These are phyloP conservation scores for Lentinula boryana DNA, from an alignment of 768 basidiomycete species.

Conservation along the genomic window DNA sequence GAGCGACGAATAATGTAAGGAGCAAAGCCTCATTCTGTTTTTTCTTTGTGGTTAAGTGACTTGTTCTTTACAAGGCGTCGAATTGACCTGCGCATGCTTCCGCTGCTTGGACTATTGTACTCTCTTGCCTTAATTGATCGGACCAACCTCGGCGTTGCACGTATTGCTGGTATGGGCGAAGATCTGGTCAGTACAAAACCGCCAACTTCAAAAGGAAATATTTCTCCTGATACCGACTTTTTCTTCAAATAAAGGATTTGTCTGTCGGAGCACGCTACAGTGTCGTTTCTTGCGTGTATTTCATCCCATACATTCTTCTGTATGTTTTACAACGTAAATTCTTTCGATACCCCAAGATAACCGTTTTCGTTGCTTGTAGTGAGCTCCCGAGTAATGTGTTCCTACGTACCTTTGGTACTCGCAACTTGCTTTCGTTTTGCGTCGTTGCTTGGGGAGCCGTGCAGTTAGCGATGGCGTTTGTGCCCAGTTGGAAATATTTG, in stretches of 20 bases:
- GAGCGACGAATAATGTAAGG: slow-evolving; percentile 3
- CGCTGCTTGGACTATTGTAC: slow-evolving; percentile 27
- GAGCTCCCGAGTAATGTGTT: slow-evolving; percentile 10
- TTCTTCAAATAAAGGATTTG: slow-evolving; percentile 1
- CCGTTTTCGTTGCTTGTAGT: background rate
- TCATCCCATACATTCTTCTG: slow-evolving; percentile 12
- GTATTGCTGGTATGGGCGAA: slow-evolving; percentile 29
- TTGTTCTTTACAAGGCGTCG: slow-evolving; percentile 16
- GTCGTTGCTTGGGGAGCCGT: slow-evolving; percentile 12
- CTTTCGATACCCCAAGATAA: too few relatives aligned
- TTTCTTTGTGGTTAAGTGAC: background rate
- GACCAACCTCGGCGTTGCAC: slow-evolving; percentile 27
- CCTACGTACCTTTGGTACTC: slow-evolving; percentile 7
- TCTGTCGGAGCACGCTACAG: slow-evolving; percentile 9
- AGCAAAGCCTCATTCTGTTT: background rate
- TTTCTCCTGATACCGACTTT: background rate
- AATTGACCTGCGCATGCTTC: slow-evolving; percentile 29
- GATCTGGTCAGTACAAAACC: slow-evolving; percentile 21
- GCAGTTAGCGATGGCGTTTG: slow-evolving; percentile 12
- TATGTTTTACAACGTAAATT: background rate
- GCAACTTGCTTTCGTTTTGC: slow-evolving; percentile 9
- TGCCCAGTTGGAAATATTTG: slow-evolving; percentile 7
- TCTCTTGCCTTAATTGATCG: slow-evolving; percentile 28
- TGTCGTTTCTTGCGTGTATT: slow-evolving; percentile 13
- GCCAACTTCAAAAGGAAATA: background rate